phyloP scores from a whole-genome alignment of 805 yeast species.

The Candida stauntonica region DNA sequence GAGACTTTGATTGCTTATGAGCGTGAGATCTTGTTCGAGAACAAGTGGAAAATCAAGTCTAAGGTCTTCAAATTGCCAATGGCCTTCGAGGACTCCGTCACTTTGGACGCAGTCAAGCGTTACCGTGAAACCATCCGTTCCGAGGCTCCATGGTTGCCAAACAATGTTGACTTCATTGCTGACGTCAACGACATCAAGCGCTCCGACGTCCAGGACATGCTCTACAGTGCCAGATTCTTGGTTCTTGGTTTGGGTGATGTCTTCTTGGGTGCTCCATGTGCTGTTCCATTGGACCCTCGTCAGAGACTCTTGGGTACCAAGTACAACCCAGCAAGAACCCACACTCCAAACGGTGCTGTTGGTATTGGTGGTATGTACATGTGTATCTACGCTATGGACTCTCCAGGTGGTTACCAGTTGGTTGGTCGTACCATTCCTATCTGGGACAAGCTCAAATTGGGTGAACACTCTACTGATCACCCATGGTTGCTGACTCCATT shows the following conservation, averaged over 20 bases:
- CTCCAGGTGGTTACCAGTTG: conserved; percentile 97
- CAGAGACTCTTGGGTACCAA: conserved; percentile 89
- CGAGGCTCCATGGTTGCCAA: conserved; percentile 96
- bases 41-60: conserved; percentile 83
- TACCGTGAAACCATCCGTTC: conserved; percentile 91
- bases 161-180: conserved; percentile 93
- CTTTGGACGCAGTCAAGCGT: conserved; percentile 84
- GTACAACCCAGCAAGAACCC: conserved; percentile 94
- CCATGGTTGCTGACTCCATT: conserved; percentile 94
- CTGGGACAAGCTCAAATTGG: conserved; percentile 91
- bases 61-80: conserved; percentile 83
- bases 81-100: conserved; percentile 93
- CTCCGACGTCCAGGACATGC: conserved; percentile 71
- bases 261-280: conserved; percentile 97
- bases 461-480: conserved; percentile 51
- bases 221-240: conserved; percentile 85
- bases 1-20: conserved; percentile 70
- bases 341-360: conserved; percentile 94
- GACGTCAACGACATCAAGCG: conserved; percentile 79
- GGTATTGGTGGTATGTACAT: conserved; percentile 99
- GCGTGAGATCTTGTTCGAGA: conserved; percentile 63
- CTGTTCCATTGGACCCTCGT: conserved; percentile 96
- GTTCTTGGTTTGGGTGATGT: conserved; percentile 97
- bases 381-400: conserved; percentile 94
- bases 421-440: conserved; percentile 96